Evolutionary conservation across 331 rosid species (phyloP), one percentile per base, ranked within the genome.

Genomic region (Malus hybrid): DNA sequence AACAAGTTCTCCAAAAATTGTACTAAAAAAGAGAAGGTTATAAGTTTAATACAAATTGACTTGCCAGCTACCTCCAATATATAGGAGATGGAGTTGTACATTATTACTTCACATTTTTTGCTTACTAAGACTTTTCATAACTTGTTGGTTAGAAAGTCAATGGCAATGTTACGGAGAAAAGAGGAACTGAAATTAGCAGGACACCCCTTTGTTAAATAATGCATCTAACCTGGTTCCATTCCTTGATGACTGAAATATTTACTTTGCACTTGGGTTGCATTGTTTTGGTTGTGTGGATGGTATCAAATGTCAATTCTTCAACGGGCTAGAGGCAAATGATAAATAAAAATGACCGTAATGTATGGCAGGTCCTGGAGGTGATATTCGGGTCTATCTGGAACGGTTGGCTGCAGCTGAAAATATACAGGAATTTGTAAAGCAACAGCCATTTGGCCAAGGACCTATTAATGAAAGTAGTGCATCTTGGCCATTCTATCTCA

Each of bases 401-500:
- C 69, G 69, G 18, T 75, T 87, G 70, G 85, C 90, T 44, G 71
- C 59, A 7, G 85, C 83, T 71, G 85, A 83, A 77, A 77, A 84
- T 68, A 52, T 82, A 22, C 83, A 63, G 77, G 76, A 74, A 65
- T 87, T 77, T 70, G 72, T 87, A 46, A 81, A 78, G 76, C 77
- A 56, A 42, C 77, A 84, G 72, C 86, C 85, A 12, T 84, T 87
- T 74, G 90, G 88, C 61, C 90, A 86, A 70, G 27, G 71, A 6
- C 81, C 86, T 6, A 86, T 86, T 19, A 42, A 69, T 18, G 73
- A 80, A 69, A 74, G 36, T 57, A 81, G 81, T 65, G 61, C 78
- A 77, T 74, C 75, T 50, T 86, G 90, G 88, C 78, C 71, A 32
- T 86, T 86, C 59, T 86, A 86, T 77, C 78, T 66, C 70, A 74